phyloP scores from a whole-genome alignment of 108 stramenopile species.

The Seminavis robusta region DNA sequence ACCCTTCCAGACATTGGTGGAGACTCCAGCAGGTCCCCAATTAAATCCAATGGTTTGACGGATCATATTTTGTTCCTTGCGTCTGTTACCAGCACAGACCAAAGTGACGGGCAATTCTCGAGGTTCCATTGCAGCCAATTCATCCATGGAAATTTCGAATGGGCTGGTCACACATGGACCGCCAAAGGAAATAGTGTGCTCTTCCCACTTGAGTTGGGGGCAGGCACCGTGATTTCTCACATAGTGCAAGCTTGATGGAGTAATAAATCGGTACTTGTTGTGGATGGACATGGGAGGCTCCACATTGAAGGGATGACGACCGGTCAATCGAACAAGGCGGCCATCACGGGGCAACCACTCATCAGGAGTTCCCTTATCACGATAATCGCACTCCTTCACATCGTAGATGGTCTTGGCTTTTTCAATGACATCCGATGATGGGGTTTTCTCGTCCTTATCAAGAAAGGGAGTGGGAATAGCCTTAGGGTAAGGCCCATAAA shows the following conservation, averaged over 20 bases:
- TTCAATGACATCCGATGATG: slow-evolving; percentile 34
- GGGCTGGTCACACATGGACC: slow-evolving; percentile 45
- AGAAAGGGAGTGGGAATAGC: slow-evolving; percentile 77
- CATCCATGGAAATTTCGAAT: slow-evolving; percentile 80
- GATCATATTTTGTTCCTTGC: slow-evolving; percentile 98
- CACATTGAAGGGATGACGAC: slow-evolving; percentile 97
- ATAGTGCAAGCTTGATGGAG: slow-evolving; percentile 79
- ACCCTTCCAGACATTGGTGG: slow-evolving; percentile 95
- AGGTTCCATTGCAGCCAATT: slow-evolving; percentile 52
- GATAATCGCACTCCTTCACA: slow-evolving; percentile 63
- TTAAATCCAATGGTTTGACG: slow-evolving; percentile 96
- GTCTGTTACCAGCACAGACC: slow-evolving; percentile 96
- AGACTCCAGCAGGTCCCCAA: slow-evolving; percentile 94
- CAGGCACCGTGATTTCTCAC: slow-evolving; percentile 91
- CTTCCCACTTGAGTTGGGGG: slow-evolving; percentile 78
- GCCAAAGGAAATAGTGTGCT: slow-evolving; percentile 64
- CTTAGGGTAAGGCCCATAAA: slow-evolving; percentile 77
- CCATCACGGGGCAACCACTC: slow-evolving; percentile 90
- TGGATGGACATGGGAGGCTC: slow-evolving; percentile 88
- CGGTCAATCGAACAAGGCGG: slow-evolving; percentile 89
- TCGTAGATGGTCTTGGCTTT: slow-evolving; percentile 58
- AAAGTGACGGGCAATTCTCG: slow-evolving; percentile 91
- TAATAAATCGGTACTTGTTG: slow-evolving; percentile 74
- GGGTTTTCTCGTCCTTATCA: slow-evolving; percentile 59
- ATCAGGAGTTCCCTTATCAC: slow-evolving; percentile 84